phyloP scores from a whole-genome alignment of 1,284 basidiomycete species.

The Trametes hirsuta region DNA sequence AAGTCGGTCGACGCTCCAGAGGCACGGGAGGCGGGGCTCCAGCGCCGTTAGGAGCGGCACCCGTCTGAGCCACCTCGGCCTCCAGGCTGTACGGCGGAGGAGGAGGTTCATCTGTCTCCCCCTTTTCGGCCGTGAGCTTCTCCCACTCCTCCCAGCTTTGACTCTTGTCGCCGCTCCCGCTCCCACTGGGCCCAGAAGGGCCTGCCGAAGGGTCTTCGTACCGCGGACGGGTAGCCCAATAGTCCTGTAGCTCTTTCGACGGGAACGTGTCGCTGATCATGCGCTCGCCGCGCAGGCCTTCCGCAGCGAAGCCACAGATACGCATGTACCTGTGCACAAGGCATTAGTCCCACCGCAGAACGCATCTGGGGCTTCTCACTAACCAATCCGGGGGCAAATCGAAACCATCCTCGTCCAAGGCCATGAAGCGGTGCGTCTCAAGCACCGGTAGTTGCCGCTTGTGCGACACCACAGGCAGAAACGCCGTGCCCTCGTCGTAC shows the following conservation, averaged over 20 bases:
- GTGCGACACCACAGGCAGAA: constrained; percentile 66
- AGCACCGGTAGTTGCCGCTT: constrained; percentile 60
- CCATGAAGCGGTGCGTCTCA: constrained; percentile 60
- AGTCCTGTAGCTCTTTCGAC: constrained; percentile 71
- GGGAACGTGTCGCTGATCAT: constrained; percentile 66
- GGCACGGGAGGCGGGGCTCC: constrained; percentile 23
- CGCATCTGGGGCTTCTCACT: constrained; percentile 23
- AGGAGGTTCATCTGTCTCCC: constrained; percentile 54
- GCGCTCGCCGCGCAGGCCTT: constrained; percentile 65
- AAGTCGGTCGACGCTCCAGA: constrained; percentile 13
- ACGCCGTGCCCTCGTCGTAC: constrained; percentile 80
- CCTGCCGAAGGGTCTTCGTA: constrained; percentile 49
- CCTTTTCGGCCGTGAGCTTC: constrained; percentile 34
- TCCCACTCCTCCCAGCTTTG: constrained; percentile 51
- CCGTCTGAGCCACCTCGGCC: constrained; percentile 38
- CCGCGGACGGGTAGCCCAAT: constrained; percentile 65
- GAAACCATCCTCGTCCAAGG: constrained; percentile 72
- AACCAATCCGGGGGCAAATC: constrained; percentile 77
- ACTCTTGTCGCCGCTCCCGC: constrained; percentile 21
- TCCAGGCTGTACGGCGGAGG: constrained; percentile 73
- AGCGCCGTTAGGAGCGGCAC: constrained; percentile 17
- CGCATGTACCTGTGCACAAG: constrained; percentile 68
- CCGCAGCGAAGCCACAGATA: constrained; percentile 71
- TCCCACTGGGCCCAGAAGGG: constrained; percentile 27
- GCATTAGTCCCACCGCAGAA: neutral